Base-by-base conservation (phyloP, 2,329 filamentous ascomycete genomes). In the Xylariaceae sp. region DNA sequence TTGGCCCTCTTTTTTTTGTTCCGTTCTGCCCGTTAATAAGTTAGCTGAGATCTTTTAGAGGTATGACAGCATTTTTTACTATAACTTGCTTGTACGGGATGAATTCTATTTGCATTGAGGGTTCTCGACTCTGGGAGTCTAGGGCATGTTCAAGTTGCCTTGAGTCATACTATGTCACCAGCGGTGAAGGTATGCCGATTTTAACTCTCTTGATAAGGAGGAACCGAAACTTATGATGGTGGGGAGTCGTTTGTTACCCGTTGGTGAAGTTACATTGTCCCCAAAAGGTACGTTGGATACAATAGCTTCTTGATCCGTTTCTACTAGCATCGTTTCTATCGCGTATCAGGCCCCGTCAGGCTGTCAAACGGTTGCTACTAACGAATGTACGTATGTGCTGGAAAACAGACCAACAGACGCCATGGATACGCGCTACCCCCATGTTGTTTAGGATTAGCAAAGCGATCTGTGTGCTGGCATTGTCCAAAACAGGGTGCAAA, bases 371-470 rank as follows among this genome's bases (percentile, higher is more conserved):
- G 29, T 54, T 56, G n/a, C n/a, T n/a, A n/a, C n/a, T n/a, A n/a
- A n/a, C n/a, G n/a, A n/a, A n/a, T n/a, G n/a, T n/a, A n/a, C n/a
- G n/a, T n/a, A 63, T 62, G 62, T 52, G 60, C 47, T 40, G 37
- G 50, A 50, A 48, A 14, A 56, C 20, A 52, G 51, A 49, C 40
- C 46, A 14, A 56, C 20, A 52, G 51, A 49, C 40, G 55, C 54
- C 54, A 63, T 61, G 56, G 56, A 49, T 57, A 59, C 56, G 58
- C 60, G 60, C 56, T 61, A 63, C 53, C 49, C n/a, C 57, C 57
- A 49, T 62, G 57, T 56, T 61, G 60, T 60, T 58, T 61, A 59
- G 50, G 56, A 61, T 50, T 54, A 51, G 53, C 52, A 56, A 58
- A 61, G 56, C 42, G 48, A 55, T 26, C 29, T 42, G 52, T 63